Conservation (phyloP, 805 yeast genomes). For the Starmerella lactis-condensi region DNA sequence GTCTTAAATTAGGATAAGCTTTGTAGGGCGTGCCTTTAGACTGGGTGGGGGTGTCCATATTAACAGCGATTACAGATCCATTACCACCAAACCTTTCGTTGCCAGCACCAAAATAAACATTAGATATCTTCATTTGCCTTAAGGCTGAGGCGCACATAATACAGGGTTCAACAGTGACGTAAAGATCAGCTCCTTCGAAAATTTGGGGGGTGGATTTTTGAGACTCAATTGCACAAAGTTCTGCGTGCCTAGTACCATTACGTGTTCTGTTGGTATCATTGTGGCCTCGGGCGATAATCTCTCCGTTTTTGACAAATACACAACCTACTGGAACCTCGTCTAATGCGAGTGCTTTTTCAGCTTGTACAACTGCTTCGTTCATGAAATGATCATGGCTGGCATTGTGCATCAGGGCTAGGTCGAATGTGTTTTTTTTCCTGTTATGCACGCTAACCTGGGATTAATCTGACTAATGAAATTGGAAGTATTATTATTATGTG, state of each 20-base stretch:
- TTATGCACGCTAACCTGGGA: no score
- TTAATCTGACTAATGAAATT: no score
- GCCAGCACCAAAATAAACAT: conserved; percentile 78
- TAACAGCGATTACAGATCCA: conserved; percentile 59
- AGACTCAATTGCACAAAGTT: conserved; percentile 40
- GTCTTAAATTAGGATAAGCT: conserved; percentile 57
- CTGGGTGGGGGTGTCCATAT: conserved; percentile 25
- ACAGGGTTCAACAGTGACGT: conserved; percentile 95
- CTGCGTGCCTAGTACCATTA: conserved; percentile 86
- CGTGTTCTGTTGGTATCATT: conserved; percentile 72
- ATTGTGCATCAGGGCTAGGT: no score
- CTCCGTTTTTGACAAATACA: conserved; percentile 37
- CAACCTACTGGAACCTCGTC: conserved; percentile 80
- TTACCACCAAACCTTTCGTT: conserved; percentile 95
- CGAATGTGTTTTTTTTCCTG: no score
- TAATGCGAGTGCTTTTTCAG: conserved; percentile 42
- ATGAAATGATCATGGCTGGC: conserved; percentile 19
- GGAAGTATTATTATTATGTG: no score
- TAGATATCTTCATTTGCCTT: conserved; percentile 54
- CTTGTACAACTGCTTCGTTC: conserved; percentile 27
- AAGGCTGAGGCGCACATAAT: conserved; percentile 93
- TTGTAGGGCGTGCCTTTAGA: conserved; percentile 26
- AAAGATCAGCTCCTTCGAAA: conserved; percentile 44
- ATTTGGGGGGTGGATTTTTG: conserved; percentile 12
- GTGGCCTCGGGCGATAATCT: conserved; percentile 55